Conservation (phyloP, 495 filamentous ascomycete genomes). For the Patellaria atrata region DNA sequence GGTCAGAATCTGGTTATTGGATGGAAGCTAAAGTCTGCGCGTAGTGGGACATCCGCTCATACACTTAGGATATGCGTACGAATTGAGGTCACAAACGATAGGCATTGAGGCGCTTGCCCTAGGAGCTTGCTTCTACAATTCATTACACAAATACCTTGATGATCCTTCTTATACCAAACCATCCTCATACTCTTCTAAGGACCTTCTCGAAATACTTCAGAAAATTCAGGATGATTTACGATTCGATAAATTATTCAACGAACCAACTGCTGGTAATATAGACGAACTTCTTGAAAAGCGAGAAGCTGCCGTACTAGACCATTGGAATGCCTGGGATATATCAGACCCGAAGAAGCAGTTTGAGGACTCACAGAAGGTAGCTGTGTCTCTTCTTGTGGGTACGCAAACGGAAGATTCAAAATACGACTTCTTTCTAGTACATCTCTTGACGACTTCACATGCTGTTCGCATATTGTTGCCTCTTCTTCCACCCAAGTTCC, state of each 20-base stretch:
- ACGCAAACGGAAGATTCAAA: constrained; percentile 36
- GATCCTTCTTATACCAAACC: constrained; percentile 49
- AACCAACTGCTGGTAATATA: constrained; percentile 48
- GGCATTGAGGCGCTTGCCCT: constrained; percentile 73
- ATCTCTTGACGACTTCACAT: constrained; percentile 70
- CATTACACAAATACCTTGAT: constrained; percentile 65
- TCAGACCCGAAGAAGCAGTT: constrained; percentile 53
- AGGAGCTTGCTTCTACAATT: constrained; percentile 54
- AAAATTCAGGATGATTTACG: constrained; percentile 37
- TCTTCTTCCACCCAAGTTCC: constrained; percentile 54
- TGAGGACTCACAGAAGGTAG: constrained; percentile 60
- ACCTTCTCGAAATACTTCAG: constrained; percentile 51
- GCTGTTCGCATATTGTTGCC: constrained; percentile 78
- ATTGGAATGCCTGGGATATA: constrained; percentile 82
- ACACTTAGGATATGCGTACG: constrained; percentile 77
- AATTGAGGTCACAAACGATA: constrained; percentile 62
- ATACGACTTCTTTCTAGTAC: constrained; percentile 78
- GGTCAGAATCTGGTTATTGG: not conserved
- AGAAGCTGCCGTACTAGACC: constrained; percentile 57
- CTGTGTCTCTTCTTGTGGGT: constrained; percentile 52
- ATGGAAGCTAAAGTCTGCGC: constrained; percentile 5
- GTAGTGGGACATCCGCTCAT: constrained; percentile 78
- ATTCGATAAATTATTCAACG: constrained; percentile 46
- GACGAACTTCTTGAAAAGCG: constrained; percentile 49
- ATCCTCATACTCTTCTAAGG: constrained; percentile 31